A percentile compares a stretch with the other conserved stretches of the same genome.
Conservation (phyloP, 1,284 basidiomycete species). For the Ustilago esculenta region DNA sequence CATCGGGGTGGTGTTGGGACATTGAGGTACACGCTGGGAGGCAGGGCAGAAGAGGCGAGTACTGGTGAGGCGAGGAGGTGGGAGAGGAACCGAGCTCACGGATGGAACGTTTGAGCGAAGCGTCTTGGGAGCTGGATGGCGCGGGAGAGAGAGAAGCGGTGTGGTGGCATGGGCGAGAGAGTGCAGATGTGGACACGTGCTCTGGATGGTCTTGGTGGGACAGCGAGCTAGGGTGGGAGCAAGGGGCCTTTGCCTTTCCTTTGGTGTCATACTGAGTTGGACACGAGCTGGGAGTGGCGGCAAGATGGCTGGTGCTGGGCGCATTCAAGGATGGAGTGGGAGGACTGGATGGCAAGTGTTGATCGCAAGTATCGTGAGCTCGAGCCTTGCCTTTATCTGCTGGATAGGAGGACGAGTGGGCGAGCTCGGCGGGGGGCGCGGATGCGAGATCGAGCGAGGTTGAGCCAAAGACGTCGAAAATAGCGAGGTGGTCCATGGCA, state of each 20-base stretch:
- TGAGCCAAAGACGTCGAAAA: constrained; percentile 7
- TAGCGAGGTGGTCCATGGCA: constrained; percentile 18
- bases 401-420: not conserved
- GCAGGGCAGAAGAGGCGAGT: not conserved
- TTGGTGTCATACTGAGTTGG: constrained; percentile 8
- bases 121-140: constrained; percentile 3
- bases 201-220: too few species aligned
- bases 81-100: constrained; percentile 34
- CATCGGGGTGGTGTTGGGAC: not conserved
- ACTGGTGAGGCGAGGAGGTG: constrained; percentile 20
- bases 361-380: constrained; percentile 6
- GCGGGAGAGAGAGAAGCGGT: too few species aligned
- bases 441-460: not conserved
- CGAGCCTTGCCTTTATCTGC: constrained; percentile 30
- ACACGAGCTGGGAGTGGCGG: not conserved
- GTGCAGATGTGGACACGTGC: too few species aligned
- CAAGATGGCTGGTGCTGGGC: not conserved
- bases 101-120: constrained; percentile 25
- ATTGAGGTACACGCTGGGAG: not conserved
- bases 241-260: constrained; percentile 17
- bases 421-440: constrained; percentile 1
- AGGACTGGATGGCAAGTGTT: too few species aligned
- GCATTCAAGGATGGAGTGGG: not conserved
- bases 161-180: too few species aligned
- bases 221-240: too few species aligned